Evolutionary conservation across 306 rosid species (phyloP).

Genomic region (Medicago truncatula): DNA sequence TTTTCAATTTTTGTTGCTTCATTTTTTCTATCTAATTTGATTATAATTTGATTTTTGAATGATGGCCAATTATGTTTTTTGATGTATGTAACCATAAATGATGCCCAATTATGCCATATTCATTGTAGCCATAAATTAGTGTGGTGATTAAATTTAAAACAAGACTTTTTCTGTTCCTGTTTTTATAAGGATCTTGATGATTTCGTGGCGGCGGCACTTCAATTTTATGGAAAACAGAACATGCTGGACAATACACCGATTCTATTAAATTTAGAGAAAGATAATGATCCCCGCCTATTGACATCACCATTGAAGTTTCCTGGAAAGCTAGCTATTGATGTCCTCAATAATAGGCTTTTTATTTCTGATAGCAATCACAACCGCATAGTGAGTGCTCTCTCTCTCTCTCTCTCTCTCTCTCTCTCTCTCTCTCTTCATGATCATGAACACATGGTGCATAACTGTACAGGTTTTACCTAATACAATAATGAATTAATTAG

Average conservation of each 20-base stretch:
- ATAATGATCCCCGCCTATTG: constrained; percentile 83
- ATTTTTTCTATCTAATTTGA: constrained; percentile 8
- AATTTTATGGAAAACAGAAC: constrained; percentile 76
- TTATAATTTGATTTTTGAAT: constrained; percentile 18
- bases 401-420: constrained; percentile 6
- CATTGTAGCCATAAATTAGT: constrained; percentile 1
- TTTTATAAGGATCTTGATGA: constrained; percentile 83
- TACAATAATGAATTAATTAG: constrained; percentile 18
- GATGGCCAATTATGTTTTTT: not conserved
- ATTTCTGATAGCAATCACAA: constrained; percentile 97
- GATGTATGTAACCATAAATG: constrained; percentile 7
- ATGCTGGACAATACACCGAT: constrained; percentile 71
- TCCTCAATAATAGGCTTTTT: constrained; percentile 89
- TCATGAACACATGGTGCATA: constrained; percentile 14
- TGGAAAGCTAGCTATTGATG: constrained; percentile 90
- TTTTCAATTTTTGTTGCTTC: not conserved
- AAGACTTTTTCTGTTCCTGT: constrained; percentile 11
- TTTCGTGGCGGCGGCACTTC: constrained; percentile 93
- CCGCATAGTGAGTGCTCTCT: constrained; percentile 74
- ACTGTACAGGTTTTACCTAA: constrained; percentile 20
- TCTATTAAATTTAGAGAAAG: constrained; percentile 78
- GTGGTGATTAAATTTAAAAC: constrained; percentile 33
- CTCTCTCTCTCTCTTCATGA: too few species aligned
- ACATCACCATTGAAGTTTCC: constrained; percentile 96
- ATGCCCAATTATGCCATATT: not conserved